phyloP scores from a whole-genome alignment of 345 rosid species.

The Brassica napus region DNA sequence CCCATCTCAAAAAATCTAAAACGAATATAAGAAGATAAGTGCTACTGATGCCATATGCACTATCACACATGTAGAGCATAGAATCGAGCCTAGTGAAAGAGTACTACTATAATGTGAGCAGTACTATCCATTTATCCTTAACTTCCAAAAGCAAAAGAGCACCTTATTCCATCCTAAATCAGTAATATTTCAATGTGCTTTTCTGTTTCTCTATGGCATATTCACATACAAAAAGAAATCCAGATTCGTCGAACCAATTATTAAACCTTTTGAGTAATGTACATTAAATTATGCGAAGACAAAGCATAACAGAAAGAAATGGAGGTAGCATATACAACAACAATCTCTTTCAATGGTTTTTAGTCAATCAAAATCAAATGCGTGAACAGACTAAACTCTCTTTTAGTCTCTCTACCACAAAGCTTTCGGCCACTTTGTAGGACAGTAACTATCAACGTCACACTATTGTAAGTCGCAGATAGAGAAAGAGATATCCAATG shows the following conservation, averaged over 20 bases:
- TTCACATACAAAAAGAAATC: not conserved
- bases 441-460: slow-evolving; percentile 29
- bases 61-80: slow-evolving; percentile 30
- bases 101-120: slow-evolving; percentile 21
- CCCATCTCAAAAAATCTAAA: not conserved
- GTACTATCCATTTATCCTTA: slow-evolving; percentile 26
- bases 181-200: slow-evolving; percentile 27
- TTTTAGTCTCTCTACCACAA: slow-evolving; percentile 21
- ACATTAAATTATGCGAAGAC: not conserved
- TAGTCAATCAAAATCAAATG: slow-evolving; percentile 41
- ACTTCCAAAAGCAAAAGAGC: slow-evolving; percentile 9
- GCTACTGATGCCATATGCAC: slow-evolving; percentile 35
- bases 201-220: slow-evolving; percentile 11
- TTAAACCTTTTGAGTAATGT: slow-evolving; percentile 32
- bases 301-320: not conserved
- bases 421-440: slow-evolving; percentile 36
- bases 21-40: slow-evolving; percentile 13
- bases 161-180: slow-evolving; percentile 31
- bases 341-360: slow-evolving; percentile 22
- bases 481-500: slow-evolving; percentile 19
- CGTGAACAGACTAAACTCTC: slow-evolving; percentile 66
- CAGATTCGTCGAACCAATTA: slow-evolving; percentile 37
- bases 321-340: not conserved
- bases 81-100: slow-evolving; percentile 12
- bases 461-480: slow-evolving; percentile 21